Evolutionary conservation across 2,329 filamentous ascomycete genomes (phyloP), one percentile per base, ranked within the genome.

Genomic region (Cladosporium cucumerinum): DNA sequence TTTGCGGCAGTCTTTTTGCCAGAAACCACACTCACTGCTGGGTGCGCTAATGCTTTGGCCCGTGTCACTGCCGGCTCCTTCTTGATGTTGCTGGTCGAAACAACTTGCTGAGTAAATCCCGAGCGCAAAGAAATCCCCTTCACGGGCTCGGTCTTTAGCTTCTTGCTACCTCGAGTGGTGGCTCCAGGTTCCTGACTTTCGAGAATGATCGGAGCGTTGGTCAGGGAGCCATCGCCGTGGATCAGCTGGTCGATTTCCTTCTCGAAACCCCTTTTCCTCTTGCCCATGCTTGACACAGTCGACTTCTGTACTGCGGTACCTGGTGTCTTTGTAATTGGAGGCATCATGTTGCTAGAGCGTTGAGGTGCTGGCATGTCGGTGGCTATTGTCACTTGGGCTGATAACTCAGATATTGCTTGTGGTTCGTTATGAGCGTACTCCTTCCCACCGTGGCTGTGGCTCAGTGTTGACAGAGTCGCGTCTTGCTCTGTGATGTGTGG

Each of bases 171-270:
- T 16, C 43, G 28, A 5, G 39, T 39, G 21, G 28, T 36, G 16
- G 61, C 10, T 14, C 28, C 28, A 32, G 32, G 12, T 25, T 16
- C 6, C 11, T 36, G 39, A 23, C 25, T 51, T 25, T 51, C 21
- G 21, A 34, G 21, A 10, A 57, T 16, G n/a, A 26, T 16, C 26
- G 30, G 52, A 18, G 46, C 61, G 28, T 43, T 52, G 28, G 28
- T 64, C 46, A 57, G n/a, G 18, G 39, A 58, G 4, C 43, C 52
- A 16, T 58, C 46, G 8, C 52, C 52, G 11, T 51, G 30, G 21
- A 57, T 49, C 32, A 62, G 52, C n/a, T 57, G 54, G 21, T 39
- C 25, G 4, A 58, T 28, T 46, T 64, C 61, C 25, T 39, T 58
- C 12, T 49, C 32, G 21, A 62, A 23, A 1, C 16, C 30, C 32